These are phyloP conservation scores for Alternaria consortialis DNA, from an alignment of 2,329 filamentous ascomycete species.

Conservation along the genomic window DNA sequence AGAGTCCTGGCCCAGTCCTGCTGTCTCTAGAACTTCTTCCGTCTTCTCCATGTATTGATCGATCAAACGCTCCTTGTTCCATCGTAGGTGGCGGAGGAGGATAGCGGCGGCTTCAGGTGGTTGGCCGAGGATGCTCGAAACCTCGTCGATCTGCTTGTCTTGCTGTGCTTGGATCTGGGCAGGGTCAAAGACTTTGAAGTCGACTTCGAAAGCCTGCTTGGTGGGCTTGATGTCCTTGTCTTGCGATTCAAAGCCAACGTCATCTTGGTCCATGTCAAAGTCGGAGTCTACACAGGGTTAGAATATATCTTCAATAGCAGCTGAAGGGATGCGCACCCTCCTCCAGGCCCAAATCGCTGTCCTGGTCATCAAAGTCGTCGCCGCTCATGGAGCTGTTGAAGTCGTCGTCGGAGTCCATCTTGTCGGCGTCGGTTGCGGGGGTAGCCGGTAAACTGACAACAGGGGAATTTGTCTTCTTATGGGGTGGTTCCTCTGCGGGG, in stretches of 20 bases:
- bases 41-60: slow-evolving; percentile 95
- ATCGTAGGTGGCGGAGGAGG: slow-evolving; percentile 84
- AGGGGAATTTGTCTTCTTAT: slow-evolving; percentile 38
- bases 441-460: slow-evolving; percentile 41
- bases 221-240: slow-evolving; percentile 77
- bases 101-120: slow-evolving; percentile 91
- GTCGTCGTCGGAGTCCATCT: slow-evolving; percentile 96
- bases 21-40: slow-evolving; percentile 80
- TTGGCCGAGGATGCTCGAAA: slow-evolving; percentile 89
- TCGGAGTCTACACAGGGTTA: slow-evolving; percentile 56
- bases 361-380: slow-evolving; percentile 77
- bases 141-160: slow-evolving; percentile 84
- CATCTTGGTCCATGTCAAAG: slow-evolving; percentile 66
- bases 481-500: slow-evolving; percentile 39
- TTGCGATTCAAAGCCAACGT: slow-evolving; percentile 68
- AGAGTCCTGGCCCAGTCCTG: slow-evolving; percentile 73
- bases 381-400: slow-evolving; percentile 87
- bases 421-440: slow-evolving; percentile 52
- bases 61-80: slow-evolving; percentile 95
- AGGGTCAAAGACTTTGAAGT: slow-evolving; percentile 83
- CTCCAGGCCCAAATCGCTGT: slow-evolving; percentile 70
- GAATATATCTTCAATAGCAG: slow-evolving; percentile 18
- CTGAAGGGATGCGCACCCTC: slow-evolving; percentile 48
- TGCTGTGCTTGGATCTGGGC: slow-evolving; percentile 85
- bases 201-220: slow-evolving; percentile 81